Conservation (phyloP, 345 rosid species). For the Heritiera fomes region DNA sequence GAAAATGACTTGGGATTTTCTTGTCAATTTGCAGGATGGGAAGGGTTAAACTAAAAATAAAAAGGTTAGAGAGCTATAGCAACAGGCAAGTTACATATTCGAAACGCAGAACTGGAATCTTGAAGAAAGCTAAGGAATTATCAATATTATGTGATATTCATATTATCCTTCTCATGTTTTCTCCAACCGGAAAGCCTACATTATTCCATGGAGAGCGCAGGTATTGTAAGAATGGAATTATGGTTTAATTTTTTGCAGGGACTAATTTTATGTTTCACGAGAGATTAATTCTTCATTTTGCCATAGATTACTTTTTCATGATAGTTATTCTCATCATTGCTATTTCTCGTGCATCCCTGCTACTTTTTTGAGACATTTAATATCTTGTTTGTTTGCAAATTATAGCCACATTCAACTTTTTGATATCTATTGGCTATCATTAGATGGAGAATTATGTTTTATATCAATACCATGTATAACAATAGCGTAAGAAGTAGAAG, state of each 20-base stretch:
- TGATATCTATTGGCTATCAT: not conserved
- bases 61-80: constrained; percentile 73
- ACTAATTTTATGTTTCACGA: not conserved
- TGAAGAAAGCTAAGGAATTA: constrained; percentile 90
- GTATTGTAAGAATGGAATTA: constrained; percentile 30
- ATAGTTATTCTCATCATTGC: not conserved
- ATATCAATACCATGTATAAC: not conserved
- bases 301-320: not conserved
- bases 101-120: constrained; percentile 74
- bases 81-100: constrained; percentile 82
- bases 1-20: not conserved
- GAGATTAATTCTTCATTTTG: constrained; percentile 3
- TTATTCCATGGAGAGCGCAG: constrained; percentile 74
- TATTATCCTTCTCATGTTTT: constrained; percentile 83
- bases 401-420: not conserved
- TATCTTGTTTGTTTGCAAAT: not conserved
- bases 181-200: constrained; percentile 77
- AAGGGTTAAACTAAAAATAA: constrained; percentile 84
- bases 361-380: not conserved
- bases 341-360: not conserved
- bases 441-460: not conserved
- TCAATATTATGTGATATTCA: constrained; percentile 85
- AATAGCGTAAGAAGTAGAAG: not conserved
- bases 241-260: not conserved
- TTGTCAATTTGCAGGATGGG: constrained; percentile 60